phyloP scores from a whole-genome alignment of 306 rosid genomes.

The Vicia faba region DNA sequence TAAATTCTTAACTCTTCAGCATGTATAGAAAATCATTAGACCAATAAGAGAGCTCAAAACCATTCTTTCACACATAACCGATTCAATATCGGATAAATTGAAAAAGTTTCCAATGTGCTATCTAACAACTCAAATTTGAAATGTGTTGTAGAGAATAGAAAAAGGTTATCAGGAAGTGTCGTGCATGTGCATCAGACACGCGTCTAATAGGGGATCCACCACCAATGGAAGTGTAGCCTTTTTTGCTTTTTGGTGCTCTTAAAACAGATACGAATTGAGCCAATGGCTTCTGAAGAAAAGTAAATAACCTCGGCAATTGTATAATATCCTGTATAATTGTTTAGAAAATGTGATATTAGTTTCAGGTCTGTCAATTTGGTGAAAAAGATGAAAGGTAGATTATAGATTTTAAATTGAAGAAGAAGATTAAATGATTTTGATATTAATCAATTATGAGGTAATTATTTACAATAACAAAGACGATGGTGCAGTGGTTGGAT shows the following conservation, averaged over 20 bases:
- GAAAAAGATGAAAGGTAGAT: no score
- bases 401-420: no score
- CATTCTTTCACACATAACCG: background rate
- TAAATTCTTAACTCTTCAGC: slow-evolving; percentile 74
- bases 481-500: no score
- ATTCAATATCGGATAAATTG: slow-evolving; percentile 28
- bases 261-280: slow-evolving; percentile 83
- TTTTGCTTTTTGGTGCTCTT: slow-evolving; percentile 94
- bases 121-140: slow-evolving; percentile 26
- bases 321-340: slow-evolving; percentile 73
- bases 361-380: no score
- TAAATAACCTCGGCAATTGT: slow-evolving; percentile 82
- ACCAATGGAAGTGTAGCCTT: slow-evolving; percentile 96
- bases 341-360: slow-evolving; percentile 21
- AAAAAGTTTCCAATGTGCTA: slow-evolving; percentile 18
- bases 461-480: no score
- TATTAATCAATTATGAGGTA: no score
- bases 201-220: slow-evolving; percentile 96
- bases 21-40: slow-evolving; percentile 39
- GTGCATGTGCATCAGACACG: slow-evolving; percentile 91
- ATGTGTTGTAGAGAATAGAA: slow-evolving; percentile 18
- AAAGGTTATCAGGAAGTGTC: slow-evolving; percentile 26
- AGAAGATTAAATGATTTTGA: no score
- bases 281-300: slow-evolving; percentile 91
- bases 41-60: background rate